These are phyloP conservation scores for Cladosporium sp. DNA, from an alignment of 2,329 filamentous ascomycete species.

Conservation along the genomic window DNA sequence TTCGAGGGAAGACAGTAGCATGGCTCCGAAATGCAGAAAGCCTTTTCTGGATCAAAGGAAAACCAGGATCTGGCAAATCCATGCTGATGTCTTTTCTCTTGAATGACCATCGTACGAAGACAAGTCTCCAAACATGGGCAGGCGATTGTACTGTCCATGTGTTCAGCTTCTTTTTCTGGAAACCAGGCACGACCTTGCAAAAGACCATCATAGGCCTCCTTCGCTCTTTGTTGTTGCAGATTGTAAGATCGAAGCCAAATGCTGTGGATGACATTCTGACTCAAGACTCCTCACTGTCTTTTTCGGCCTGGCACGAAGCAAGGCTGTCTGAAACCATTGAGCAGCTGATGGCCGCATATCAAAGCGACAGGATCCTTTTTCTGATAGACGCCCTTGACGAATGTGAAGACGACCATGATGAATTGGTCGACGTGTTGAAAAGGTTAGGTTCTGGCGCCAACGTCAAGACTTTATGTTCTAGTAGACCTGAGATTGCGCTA, in stretches of 20 bases:
- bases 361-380: neutral
- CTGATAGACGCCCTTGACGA: constrained; percentile 10
- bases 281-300: neutral
- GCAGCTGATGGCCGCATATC: neutral
- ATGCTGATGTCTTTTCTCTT: constrained; percentile 2
- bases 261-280: neutral
- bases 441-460: neutral
- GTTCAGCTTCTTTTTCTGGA: constrained; percentile 8
- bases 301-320: neutral
- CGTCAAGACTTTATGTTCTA: neutral
- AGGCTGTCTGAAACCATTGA: neutral
- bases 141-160: neutral
- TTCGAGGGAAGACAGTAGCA: neutral
- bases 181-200: neutral
- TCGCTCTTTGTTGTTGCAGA: neutral
- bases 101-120: neutral
- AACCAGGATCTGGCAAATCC: constrained; percentile 6
- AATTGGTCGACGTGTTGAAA: neutral
- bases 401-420: neutral
- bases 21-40: neutral
- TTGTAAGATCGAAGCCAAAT: neutral
- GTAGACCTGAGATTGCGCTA: neutral
- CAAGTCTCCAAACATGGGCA: neutral
- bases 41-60: constrained; percentile 4
- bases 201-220: constrained; percentile 1